Conservation (phyloP, 2,329 filamentous ascomycete species). For the Chaetomium sp. region DNA sequence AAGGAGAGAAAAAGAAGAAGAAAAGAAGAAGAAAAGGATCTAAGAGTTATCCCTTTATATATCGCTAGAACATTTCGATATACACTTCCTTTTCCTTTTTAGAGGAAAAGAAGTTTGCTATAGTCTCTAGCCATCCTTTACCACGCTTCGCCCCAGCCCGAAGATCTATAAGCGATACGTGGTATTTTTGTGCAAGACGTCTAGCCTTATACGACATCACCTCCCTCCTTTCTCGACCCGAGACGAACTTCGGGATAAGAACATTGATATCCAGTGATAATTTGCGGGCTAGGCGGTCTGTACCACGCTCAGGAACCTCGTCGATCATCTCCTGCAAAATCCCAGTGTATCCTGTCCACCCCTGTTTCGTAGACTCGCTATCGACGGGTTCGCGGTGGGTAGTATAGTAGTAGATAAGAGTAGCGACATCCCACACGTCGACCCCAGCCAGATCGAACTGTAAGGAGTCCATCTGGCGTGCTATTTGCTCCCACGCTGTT, state of each 20-base stretch:
- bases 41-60: too few species aligned
- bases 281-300: conserved; percentile 28
- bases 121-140: not conserved
- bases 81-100: not conserved
- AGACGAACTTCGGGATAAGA: conserved; percentile 20
- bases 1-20: too few species aligned
- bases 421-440: conserved; percentile 9
- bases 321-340: conserved; percentile 29
- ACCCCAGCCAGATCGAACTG: not conserved
- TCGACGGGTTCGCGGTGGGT: conserved; percentile 14
- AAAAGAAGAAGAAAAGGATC: too few species aligned
- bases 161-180: not conserved
- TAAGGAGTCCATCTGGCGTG: not conserved
- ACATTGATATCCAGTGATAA: conserved; percentile 29
- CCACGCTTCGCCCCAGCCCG: not conserved
- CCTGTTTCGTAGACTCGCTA: not conserved
- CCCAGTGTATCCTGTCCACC: conserved; percentile 27
- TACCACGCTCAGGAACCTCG: conserved; percentile 24
- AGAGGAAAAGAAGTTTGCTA: not conserved
- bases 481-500: not conserved
- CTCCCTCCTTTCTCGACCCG: not conserved
- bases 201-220: not conserved
- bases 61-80: too few species aligned
- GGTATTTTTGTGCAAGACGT: not conserved
- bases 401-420: conserved; percentile 26